These are phyloP conservation scores for Myxozyma vanderwaltii DNA, from an alignment of 805 yeast genomes.

Conservation along the genomic window DNA sequence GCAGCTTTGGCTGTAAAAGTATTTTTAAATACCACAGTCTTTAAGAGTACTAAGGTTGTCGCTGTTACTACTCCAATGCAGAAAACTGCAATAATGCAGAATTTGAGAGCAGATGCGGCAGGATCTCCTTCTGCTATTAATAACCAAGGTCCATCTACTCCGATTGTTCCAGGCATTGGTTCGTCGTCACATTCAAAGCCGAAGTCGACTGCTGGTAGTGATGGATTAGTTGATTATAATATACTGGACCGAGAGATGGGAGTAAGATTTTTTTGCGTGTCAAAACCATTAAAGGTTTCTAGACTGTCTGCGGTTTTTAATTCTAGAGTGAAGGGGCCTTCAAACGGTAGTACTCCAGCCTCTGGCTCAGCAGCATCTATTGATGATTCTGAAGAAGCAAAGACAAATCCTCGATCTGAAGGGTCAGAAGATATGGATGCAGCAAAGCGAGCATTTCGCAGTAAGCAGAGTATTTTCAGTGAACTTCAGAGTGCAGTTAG, in stretches of 20 bases:
- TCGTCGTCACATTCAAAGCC: background rate
- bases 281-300: slow-evolving; percentile 32
- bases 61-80: slow-evolving; percentile 36
- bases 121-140: slow-evolving; percentile 9
- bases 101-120: slow-evolving; percentile 20
- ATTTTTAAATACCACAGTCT: slow-evolving; percentile 21
- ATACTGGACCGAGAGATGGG: slow-evolving; percentile 21
- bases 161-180: background rate
- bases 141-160: background rate
- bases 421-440: background rate
- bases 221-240: slow-evolving; percentile 17
- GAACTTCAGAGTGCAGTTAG: slow-evolving; percentile 29
- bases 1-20: slow-evolving; percentile 26
- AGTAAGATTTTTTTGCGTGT: slow-evolving; percentile 27
- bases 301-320: slow-evolving; percentile 21
- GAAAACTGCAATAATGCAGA: slow-evolving; percentile 35
- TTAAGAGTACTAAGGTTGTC: slow-evolving; percentile 26
- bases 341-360: background rate
- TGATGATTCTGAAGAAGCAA: slow-evolving; percentile 7
- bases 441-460: background rate
- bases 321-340: background rate
- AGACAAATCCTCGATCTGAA: background rate
- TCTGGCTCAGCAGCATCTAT: background rate
- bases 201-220: background rate
- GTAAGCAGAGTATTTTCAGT: slow-evolving; percentile 28